Conservation (phyloP, 2,329 filamentous ascomycete genomes). For the Aphanocladium album region DNA sequence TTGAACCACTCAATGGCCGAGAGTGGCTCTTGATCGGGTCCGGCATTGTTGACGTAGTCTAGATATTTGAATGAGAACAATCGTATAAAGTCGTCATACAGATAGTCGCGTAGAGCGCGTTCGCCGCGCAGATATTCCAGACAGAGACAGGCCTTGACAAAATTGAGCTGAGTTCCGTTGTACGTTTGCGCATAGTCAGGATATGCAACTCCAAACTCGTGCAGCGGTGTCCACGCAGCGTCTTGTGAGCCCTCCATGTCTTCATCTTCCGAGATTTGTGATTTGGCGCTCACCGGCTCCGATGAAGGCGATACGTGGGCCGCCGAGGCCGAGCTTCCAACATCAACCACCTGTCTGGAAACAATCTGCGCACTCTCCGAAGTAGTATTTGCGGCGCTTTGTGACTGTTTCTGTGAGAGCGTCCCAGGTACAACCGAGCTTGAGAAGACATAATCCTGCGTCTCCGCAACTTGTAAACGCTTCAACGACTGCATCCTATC, state of each 20-base stretch:
- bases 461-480: conserved; percentile 19
- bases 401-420: conserved; percentile 17
- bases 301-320: neutral
- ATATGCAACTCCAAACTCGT: conserved; percentile 38
- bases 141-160: conserved; percentile 41
- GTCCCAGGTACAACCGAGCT: conserved; percentile 27
- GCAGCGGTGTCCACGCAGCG: conserved; percentile 25
- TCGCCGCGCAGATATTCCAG: conserved; percentile 34
- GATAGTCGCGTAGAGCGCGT: conserved; percentile 33
- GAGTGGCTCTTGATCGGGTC: conserved; percentile 24
- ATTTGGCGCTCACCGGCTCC: neutral
- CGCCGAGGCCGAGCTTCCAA: neutral
- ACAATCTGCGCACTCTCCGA: neutral
- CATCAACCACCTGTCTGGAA: too few relatives aligned
- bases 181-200: conserved; percentile 38
- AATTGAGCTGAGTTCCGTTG: conserved; percentile 33
- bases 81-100: conserved; percentile 51
- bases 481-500: conserved; percentile 22
- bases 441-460: conserved; percentile 24
- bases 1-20: conserved; percentile 40
- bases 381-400: conserved; percentile 11
- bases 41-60: conserved; percentile 31
- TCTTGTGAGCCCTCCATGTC: neutral
- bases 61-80: conserved; percentile 38
- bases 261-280: neutral